Conservation (phyloP, 1,284 basidiomycete species). For the Kalmanozyma brasiliensis region DNA sequence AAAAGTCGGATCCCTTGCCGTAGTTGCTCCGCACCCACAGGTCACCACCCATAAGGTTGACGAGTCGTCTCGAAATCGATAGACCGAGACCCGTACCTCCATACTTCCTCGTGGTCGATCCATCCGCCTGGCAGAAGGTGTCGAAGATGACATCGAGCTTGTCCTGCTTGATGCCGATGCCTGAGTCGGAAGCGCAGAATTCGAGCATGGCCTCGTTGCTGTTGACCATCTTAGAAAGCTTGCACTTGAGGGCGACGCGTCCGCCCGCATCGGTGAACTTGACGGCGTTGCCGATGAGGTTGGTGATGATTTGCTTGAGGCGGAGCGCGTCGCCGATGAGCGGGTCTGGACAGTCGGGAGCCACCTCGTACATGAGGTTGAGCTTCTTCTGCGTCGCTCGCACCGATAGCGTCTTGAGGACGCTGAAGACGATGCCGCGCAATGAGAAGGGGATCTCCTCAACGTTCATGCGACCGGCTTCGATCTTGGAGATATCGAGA, state of each 20-base stretch:
- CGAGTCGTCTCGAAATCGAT: slow-evolving; percentile 78
- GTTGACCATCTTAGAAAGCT: slow-evolving; percentile 75
- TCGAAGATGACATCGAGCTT: slow-evolving; percentile 99
- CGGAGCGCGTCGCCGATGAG: slow-evolving; percentile 96
- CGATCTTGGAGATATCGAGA: slow-evolving; percentile 70
- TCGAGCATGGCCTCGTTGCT: slow-evolving; percentile 85
- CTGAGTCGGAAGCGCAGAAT: slow-evolving; percentile 97
- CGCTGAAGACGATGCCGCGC: slow-evolving; percentile 94
- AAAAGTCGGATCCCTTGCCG: slow-evolving; percentile 92
- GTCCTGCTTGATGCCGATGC: slow-evolving; percentile 98
- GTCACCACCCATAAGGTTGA: slow-evolving; percentile 96
- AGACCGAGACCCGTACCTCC: slow-evolving; percentile 97
- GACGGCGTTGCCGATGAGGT: slow-evolving; percentile 64
- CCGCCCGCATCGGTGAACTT: slow-evolving; percentile 87
- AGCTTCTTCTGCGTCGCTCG: slow-evolving; percentile 97
- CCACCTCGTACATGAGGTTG: slow-evolving; percentile 95
- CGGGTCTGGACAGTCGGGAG: slow-evolving; percentile 94
- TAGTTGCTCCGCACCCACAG: slow-evolving; percentile 96
- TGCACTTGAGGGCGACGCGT: slow-evolving; percentile 87
- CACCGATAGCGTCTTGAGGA: slow-evolving; percentile 97
- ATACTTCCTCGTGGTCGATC: slow-evolving; percentile 77
- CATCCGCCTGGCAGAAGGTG: slow-evolving; percentile 98
- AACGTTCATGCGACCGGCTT: slow-evolving; percentile 99
- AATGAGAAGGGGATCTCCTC: slow-evolving; percentile 98
- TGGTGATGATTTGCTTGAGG: slow-evolving; percentile 68